phyloP scores from a whole-genome alignment of 2,329 filamentous ascomycete species.

The Fusarium chaquense region DNA sequence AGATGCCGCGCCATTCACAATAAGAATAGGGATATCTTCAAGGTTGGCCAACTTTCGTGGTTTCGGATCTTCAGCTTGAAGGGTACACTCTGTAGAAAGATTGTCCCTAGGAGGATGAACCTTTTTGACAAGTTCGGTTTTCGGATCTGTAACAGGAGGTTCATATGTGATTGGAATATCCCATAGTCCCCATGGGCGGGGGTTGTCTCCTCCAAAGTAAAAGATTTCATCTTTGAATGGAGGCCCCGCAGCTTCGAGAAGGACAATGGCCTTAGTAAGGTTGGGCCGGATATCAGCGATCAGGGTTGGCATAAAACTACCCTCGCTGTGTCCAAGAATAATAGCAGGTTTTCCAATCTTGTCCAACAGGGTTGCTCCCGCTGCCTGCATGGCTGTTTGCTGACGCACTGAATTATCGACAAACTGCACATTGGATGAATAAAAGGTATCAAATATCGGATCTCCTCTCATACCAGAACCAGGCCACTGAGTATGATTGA shows the following conservation, averaged over 20 bases:
- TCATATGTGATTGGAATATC: slow-evolving; percentile 62
- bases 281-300: slow-evolving; percentile 51
- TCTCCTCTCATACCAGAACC: slow-evolving; percentile 35
- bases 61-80: slow-evolving; percentile 26
- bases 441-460: slow-evolving; percentile 40
- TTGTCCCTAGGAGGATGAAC: slow-evolving; percentile 4
- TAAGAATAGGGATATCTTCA: slow-evolving; percentile 46
- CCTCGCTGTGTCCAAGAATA: slow-evolving; percentile 61
- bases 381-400: slow-evolving; percentile 33
- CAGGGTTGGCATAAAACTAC: slow-evolving; percentile 54
- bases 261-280: slow-evolving; percentile 57
- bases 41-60: slow-evolving; percentile 51
- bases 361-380: slow-evolving; percentile 57
- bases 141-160: slow-evolving; percentile 51
- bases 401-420: slow-evolving; percentile 40
- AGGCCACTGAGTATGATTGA: slow-evolving; percentile 44
- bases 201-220: slow-evolving; percentile 51
- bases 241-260: slow-evolving; percentile 61
- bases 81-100: slow-evolving; percentile 31
- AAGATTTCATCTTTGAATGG: slow-evolving; percentile 60
- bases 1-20: slow-evolving; percentile 35
- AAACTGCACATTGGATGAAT: slow-evolving; percentile 43
- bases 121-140: slow-evolving; percentile 26
- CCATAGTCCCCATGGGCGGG: slow-evolving; percentile 60
- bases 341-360: slow-evolving; percentile 57